Conservation (phyloP, 306 rosid genomes). For the Arachis hypogaea region DNA sequence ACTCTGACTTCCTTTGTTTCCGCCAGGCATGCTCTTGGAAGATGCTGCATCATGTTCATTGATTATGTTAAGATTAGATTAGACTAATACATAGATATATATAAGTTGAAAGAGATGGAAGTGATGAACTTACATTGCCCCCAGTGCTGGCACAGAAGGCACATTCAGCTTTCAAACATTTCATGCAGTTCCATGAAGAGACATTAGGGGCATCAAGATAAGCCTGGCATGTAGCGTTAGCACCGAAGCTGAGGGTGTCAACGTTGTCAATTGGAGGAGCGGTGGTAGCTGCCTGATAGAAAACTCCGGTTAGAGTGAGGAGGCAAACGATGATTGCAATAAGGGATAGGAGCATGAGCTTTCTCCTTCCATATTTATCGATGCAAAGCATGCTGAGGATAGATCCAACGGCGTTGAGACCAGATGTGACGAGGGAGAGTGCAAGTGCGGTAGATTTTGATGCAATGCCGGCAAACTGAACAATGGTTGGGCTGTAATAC, state of each 20-base stretch:
- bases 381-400: slow-evolving; percentile 63
- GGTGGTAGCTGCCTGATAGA: slow-evolving; percentile 54
- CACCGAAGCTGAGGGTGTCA: slow-evolving; percentile 61
- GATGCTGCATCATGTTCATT: slow-evolving; percentile 42
- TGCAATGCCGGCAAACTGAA: slow-evolving; percentile 85
- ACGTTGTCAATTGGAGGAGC: slow-evolving; percentile 52
- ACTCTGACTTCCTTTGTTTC: slow-evolving; percentile 39
- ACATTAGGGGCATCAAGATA: slow-evolving; percentile 45
- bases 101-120: no score
- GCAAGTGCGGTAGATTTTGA: slow-evolving; percentile 75
- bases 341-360: slow-evolving; percentile 64
- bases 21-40: slow-evolving; percentile 72
- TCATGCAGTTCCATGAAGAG: slow-evolving; percentile 76
- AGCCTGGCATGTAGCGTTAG: slow-evolving; percentile 60
- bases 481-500: slow-evolving; percentile 87
- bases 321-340: slow-evolving; percentile 65
- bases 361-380: slow-evolving; percentile 74
- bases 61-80: no score
- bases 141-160: slow-evolving; percentile 61
- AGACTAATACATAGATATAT: not conserved
- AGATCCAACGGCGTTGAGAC: slow-evolving; percentile 71
- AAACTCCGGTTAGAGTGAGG: slow-evolving; percentile 47
- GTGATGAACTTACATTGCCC: slow-evolving; percentile 42
- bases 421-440: slow-evolving; percentile 75
- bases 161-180: slow-evolving; percentile 56